Conservation (phyloP, 2,329 filamentous ascomycete genomes). For the Penicillium sp. region DNA sequence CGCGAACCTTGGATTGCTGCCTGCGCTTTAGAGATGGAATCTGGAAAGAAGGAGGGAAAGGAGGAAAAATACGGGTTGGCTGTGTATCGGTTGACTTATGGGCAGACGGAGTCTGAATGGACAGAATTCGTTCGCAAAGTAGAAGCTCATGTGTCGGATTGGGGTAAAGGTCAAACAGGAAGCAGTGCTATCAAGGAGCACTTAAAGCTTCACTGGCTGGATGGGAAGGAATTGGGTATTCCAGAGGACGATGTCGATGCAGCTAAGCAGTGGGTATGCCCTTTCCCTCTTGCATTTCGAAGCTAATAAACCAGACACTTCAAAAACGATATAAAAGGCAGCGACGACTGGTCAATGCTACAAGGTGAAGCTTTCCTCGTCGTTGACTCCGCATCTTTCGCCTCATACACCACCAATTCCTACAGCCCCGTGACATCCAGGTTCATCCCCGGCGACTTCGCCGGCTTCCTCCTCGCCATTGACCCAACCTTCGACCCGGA, state of each 20-base stretch:
- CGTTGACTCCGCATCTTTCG: conserved; percentile 16
- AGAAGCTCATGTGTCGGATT: conserved; percentile 22
- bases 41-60: background rate
- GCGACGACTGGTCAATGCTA: background rate
- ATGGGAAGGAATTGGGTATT: conserved; percentile 22
- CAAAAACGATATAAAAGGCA: background rate
- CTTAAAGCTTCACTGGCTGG: conserved; percentile 28
- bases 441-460: conserved; percentile 18
- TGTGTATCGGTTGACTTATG: conserved; percentile 27
- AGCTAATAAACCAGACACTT: conserved; percentile 13
- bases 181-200: conserved; percentile 18
- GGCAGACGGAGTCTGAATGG: conserved; percentile 24
- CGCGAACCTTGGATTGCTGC: conserved; percentile 21
- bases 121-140: conserved; percentile 18
- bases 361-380: conserved; percentile 12
- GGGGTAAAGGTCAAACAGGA: conserved; percentile 24
- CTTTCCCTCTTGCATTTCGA: background rate
- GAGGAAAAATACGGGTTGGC: conserved; percentile 13
- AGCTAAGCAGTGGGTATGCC: conserved; percentile 6
- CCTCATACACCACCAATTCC: conserved; percentile 14
- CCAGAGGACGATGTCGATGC: conserved; percentile 14
- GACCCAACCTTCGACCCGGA: conserved; percentile 22
- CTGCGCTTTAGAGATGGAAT: background rate
- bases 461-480: conserved; percentile 24
- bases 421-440: conserved; percentile 7